Percentiles rank a stretch among this genome's conserved stretches.
Evolutionary conservation across 805 yeast species (phyloP).

Genomic region (Nakazawaea ernobii): DNA sequence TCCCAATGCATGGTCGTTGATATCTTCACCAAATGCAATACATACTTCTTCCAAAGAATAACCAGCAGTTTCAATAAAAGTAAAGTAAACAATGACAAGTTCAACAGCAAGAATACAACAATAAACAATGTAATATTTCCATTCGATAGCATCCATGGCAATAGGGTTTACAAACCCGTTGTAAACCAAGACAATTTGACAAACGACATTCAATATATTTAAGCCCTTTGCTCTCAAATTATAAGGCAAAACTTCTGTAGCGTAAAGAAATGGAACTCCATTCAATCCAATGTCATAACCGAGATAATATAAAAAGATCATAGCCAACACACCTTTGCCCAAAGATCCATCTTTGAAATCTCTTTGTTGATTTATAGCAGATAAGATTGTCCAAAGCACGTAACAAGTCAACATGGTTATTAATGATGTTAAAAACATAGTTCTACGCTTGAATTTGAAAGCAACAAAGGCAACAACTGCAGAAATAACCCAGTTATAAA

Average conservation of each 20-base stretch:
- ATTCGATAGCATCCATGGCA: conserved; percentile 31
- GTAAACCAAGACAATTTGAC: conserved; percentile 16
- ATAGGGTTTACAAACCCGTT: conserved; percentile 24
- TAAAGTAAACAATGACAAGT: conserved; percentile 24
- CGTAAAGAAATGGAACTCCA: conserved; percentile 39
- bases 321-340: conserved; percentile 44
- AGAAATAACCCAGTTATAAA: conserved; percentile 35
- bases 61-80: conserved; percentile 32
- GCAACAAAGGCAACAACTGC: conserved; percentile 23
- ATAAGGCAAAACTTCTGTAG: conserved; percentile 33
- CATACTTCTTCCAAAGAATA: conserved; percentile 34
- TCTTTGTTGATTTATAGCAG: conserved; percentile 39
- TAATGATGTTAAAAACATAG: conserved; percentile 28
- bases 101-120: conserved; percentile 25
- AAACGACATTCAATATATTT: conserved; percentile 13
- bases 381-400: conserved; percentile 37
- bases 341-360: conserved; percentile 32
- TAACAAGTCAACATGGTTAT: conserved; percentile 31
- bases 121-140: conserved; percentile 32
- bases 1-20: conserved; percentile 4
- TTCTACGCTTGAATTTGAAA: conserved; percentile 30
- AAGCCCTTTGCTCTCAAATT: conserved; percentile 23
- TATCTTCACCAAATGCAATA: conserved; percentile 12
- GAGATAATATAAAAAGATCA: conserved; percentile 41
- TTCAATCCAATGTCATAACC: conserved; percentile 37